Percentiles rank a stretch among this genome's conserved stretches.
These are phyloP conservation scores for Evernia prunastri DNA, from an alignment of 495 filamentous ascomycete genomes.

Conservation along the genomic window DNA sequence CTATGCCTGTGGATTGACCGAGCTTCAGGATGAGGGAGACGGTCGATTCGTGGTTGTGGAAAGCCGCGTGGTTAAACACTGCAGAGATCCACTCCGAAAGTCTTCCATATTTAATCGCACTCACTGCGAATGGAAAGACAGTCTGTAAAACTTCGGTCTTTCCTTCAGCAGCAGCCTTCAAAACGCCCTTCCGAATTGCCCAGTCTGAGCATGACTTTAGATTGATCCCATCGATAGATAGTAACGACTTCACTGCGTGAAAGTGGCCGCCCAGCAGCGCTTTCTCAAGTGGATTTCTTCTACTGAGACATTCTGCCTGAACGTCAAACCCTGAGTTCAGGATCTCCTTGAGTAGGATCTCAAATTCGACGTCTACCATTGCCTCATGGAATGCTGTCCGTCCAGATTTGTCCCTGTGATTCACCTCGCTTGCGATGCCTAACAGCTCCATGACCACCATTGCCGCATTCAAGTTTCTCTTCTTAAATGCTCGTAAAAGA, in stretches of 20 bases:
- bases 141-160: neutral
- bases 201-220: neutral
- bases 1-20: neutral
- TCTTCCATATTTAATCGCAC: no score
- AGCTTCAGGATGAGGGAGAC: slow-evolving; percentile 1
- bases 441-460: slow-evolving; percentile 8
- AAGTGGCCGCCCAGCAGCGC: neutral
- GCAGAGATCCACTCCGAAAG: no score
- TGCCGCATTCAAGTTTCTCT: neutral
- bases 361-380: neutral
- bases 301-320: neutral
- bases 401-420: neutral
- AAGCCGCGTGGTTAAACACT: no score
- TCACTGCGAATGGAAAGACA: no score
- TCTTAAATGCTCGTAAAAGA: slow-evolving; percentile 4
- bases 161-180: no score
- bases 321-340: neutral
- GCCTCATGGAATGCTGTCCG: slow-evolving; percentile 14
- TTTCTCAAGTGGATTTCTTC: neutral
- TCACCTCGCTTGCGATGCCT: neutral
- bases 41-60: neutral
- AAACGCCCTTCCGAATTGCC: no score
- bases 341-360: neutral
- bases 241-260: neutral
- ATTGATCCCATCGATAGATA: neutral